Evolutionary conservation across 2,329 filamentous ascomycete species (phyloP), one percentile per base, ranked within the genome.

Genomic region (Neurospora sp.): DNA sequence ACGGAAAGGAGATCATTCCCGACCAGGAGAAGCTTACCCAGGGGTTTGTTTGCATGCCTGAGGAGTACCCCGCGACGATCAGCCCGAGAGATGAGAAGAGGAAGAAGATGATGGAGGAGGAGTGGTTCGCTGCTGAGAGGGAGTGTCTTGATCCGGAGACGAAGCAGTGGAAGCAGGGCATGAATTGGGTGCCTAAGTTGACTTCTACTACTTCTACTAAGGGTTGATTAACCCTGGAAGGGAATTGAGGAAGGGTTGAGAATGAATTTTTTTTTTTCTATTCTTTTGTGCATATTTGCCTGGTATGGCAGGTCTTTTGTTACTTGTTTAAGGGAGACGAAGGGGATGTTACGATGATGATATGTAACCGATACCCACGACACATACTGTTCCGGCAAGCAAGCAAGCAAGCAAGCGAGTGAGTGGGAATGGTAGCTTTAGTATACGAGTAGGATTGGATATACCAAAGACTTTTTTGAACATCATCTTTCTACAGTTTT

Each of bases 21-120:
- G 79, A 83, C 67, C 75, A 74, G 4, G 80, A 82, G 38, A 78
- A 76, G 36, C 72, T 83, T 67, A 82, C 80, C 0, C 80, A 81
- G 73, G 81, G 81, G 0, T 81, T 83, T 69, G 80, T 82, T 2
- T 81, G 79, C 72, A 81, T 81, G 81, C 81, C 82, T 0, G 80
- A 80, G 69, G 76, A 78, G 70, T 83, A 78, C 46, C 74, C 71
- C 13, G 79, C 78, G 1, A 75, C 68, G 4, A 82, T 83, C 62
- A 78, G 4, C 78, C 81, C 0, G 28, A 74, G 81, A 6, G 77
- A 76, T 3, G 72, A 76, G 69, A 74, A 74, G 33, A 74, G 77
- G 66, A 78, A 77, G 13, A 76, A 77, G 33, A 71, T 78, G 13
- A 70, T 76, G 1, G 70, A 71, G 28, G 70, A 74, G 40, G 73